Evolutionary conservation across 192 early-diverging fungal genomes (phyloP), one percentile per base, ranked within the genome.

Genomic region (Obelidium mucronatum): DNA sequence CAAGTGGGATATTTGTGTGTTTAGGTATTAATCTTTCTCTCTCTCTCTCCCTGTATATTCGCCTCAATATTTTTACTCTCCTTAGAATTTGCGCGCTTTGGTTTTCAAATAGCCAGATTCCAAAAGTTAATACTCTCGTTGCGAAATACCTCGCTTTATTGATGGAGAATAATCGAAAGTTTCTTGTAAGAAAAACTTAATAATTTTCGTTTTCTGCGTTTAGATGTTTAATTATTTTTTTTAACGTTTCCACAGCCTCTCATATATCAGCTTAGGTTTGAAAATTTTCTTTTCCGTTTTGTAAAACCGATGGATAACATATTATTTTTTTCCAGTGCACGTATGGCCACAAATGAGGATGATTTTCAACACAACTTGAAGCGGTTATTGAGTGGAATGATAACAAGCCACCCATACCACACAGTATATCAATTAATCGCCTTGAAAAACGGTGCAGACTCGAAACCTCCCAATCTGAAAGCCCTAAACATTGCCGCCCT

Each of bases 381-480:
- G 24, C 19, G 36, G 11, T 58, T 85, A 2, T 17, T 87, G 1
- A 30, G n/a, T 15, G 28, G 35, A 19, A 74, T 87, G 22, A 74
- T 79, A 17, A 54, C 22, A 3, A 81, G 81, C 48, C 82, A 85
- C 78, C 86, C 86, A 3, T 75, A 80, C 56, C 86, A 87, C 58
- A 73, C 63, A 15, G 39, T 87, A 28, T 77, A 79, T 59, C 83
- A 86, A 40, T 74, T 87, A 37, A 78, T 87, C 55, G 86, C 86
- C 1, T 55, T 87, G 11, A 83, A 84, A 39, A 87, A 87, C 73
- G 82, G 80, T 2, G 62, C 34, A 0, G 69, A 77, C 31, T 63
- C 61, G 15, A 44, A 56, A 15, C 15, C 65, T 5, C 39, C 59
- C 33, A 69, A 60, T 51, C 24, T 67, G 35, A 84, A 64, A 17